A percentile compares a stretch with the other conserved stretches of the same genome.
phyloP scores from a whole-genome alignment of 1,139 yeast genomes.

The Taphrina deformans region DNA sequence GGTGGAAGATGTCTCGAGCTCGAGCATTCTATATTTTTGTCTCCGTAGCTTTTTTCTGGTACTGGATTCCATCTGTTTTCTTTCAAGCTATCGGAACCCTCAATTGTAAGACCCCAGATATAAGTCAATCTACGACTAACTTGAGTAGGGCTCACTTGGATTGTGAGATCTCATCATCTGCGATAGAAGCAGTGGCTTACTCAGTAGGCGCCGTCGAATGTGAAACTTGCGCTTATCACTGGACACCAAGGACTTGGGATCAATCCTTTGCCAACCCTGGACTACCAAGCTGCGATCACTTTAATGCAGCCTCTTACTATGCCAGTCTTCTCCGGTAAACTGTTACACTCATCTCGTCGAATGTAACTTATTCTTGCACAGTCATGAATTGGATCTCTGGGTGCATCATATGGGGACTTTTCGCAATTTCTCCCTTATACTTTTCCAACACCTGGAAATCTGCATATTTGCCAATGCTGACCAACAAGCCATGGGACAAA shows the following conservation, averaged over 20 bases:
- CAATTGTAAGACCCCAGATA: no score
- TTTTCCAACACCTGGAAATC: conserved; percentile 44
- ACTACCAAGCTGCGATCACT: conserved; percentile 42
- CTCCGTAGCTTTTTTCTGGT: conserved; percentile 52
- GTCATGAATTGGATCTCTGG: conserved; percentile 32
- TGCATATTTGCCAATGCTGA: conserved; percentile 43
- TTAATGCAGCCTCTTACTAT: background rate
- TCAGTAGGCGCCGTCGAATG: conserved; percentile 50
- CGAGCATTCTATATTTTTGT: conserved; percentile 51
- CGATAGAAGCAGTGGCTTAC: background rate
- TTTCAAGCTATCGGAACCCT: conserved; percentile 56
- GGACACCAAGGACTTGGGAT: conserved; percentile 59
- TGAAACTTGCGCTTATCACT: conserved; percentile 56
- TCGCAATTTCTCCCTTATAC: conserved; percentile 49
- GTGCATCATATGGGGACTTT: background rate
- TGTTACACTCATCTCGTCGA: conserved; percentile 52
- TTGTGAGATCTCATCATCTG: conserved; percentile 40
- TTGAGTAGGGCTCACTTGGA: conserved; percentile 56
- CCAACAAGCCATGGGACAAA: conserved; percentile 56
- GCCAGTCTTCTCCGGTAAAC: conserved; percentile 54
- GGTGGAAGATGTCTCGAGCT: conserved; percentile 58
- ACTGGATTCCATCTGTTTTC: conserved; percentile 57
- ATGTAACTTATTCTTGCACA: no score
- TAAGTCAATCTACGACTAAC: background rate
- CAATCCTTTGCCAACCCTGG: conserved; percentile 49